Percentiles rank a stretch among this genome's conserved stretches.
Evolutionary conservation across 495 filamentous ascomycete species (phyloP).

Genomic region (Aspergillus conjunctus): DNA sequence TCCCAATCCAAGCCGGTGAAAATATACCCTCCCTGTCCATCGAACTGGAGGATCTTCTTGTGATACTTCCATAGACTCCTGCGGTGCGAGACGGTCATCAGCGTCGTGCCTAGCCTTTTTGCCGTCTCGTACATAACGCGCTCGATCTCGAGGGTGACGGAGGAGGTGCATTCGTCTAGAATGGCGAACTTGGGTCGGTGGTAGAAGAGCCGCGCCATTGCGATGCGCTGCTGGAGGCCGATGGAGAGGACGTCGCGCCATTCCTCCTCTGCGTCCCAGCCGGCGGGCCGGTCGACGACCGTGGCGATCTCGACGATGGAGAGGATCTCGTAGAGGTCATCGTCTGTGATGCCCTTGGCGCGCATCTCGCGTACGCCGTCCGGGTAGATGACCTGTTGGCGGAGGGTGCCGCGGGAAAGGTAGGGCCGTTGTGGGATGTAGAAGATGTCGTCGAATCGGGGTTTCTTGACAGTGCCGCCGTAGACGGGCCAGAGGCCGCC

Average conservation of each 20-base stretch:
- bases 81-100: constrained; percentile 94
- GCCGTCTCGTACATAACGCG: constrained; percentile 96
- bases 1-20: constrained; percentile 93
- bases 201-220: constrained; percentile 96
- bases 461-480: constrained; percentile 88
- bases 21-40: constrained; percentile 87
- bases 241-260: constrained; percentile 91
- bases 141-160: constrained; percentile 90
- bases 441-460: constrained; percentile 87
- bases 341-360: constrained; percentile 78
- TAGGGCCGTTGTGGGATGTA: constrained; percentile 98
- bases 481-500: constrained; percentile 99
- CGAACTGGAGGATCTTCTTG: constrained; percentile 89
- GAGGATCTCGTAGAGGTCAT: constrained; percentile 75
- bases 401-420: constrained; percentile 80
- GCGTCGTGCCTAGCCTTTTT: constrained; percentile 83
- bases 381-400: constrained; percentile 96
- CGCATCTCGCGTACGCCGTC: constrained; percentile 87
- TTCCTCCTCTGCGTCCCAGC: constrained; percentile 95
- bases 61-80: constrained; percentile 97
- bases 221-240: constrained; percentile 94
- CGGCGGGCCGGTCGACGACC: constrained; percentile 77
- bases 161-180: constrained; percentile 93
- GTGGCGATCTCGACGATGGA: constrained; percentile 77
- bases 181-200: constrained; percentile 89